A percentile compares a stretch with the other conserved stretches of the same genome.
Evolutionary conservation across 129 eudicot genomes (phyloP).

Genomic region (carrot (Daucus carota)): DNA sequence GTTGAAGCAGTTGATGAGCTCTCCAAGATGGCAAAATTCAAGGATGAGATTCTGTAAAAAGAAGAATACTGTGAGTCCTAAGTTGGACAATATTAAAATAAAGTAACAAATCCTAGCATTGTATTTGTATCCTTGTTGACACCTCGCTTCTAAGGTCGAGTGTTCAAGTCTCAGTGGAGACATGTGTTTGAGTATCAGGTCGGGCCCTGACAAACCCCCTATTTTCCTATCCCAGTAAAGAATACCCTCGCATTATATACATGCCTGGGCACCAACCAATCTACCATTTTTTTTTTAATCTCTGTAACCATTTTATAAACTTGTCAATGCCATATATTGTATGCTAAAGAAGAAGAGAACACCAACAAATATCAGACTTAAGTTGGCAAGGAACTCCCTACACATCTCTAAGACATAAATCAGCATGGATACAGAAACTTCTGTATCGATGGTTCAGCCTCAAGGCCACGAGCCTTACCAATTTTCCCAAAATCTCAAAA

Average conservation of each 20-base stretch:
- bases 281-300: too few relatives aligned
- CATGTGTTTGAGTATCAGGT: background rate
- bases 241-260: background rate
- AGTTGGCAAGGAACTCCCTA: background rate
- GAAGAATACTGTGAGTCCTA: conserved; percentile 1
- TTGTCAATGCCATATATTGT: background rate
- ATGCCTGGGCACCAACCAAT: background rate
- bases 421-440: background rate
- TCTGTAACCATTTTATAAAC: background rate
- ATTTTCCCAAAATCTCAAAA: too few relatives aligned
- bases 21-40: conserved; percentile 51
- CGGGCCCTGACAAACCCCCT: background rate
- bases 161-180: background rate
- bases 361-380: background rate
- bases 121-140: background rate
- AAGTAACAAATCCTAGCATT: background rate
- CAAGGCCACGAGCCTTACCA: too few relatives aligned
- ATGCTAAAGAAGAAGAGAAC: background rate
- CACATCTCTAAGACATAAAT: background rate
- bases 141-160: background rate
- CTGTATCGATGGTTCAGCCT: background rate
- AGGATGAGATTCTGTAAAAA: conserved; percentile 25
- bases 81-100: conserved; percentile 6
- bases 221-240: background rate
- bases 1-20: conserved; percentile 72